phyloP scores from a whole-genome alignment of 345 rosid species.

The Murraya paniculata region DNA sequence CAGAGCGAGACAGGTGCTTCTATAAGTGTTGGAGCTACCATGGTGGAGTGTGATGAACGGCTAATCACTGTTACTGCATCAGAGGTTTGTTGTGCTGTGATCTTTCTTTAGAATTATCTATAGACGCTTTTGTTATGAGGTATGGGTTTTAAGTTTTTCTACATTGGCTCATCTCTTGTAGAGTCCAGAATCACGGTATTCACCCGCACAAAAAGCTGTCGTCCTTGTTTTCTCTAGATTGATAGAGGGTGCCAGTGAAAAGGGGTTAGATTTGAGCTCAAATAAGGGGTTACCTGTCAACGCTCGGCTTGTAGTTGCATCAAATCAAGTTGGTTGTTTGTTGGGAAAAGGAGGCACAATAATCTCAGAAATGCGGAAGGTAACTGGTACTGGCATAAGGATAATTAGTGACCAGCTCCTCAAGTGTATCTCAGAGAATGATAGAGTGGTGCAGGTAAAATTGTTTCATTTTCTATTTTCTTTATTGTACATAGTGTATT shows the following conservation, averaged over 20 bases:
- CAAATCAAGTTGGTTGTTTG: conserved; percentile 80
- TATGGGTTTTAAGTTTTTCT: conserved; percentile 13
- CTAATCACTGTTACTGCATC: conserved; percentile 66
- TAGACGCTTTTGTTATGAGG: background rate
- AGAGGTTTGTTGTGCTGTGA: conserved; percentile 49
- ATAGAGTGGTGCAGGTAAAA: conserved; percentile 83
- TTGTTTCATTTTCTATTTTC: conserved; percentile 7
- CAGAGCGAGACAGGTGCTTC: conserved; percentile 84
- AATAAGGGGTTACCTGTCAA: conserved; percentile 42
- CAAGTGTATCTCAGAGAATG: conserved; percentile 60
- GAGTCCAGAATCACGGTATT: conserved; percentile 57
- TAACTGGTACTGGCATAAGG: conserved; percentile 56
- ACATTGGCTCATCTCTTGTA: conserved; percentile 39
- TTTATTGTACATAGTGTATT: background rate
- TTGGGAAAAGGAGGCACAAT: conserved; percentile 81
- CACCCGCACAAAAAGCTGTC: conserved; percentile 76
- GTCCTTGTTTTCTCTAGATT: conserved; percentile 69
- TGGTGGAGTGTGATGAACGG: conserved; percentile 71
- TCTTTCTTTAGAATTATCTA: conserved; percentile 16
- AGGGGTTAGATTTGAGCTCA: conserved; percentile 45
- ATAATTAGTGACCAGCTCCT: conserved; percentile 59
- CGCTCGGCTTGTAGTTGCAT: conserved; percentile 75
- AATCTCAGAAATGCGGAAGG: conserved; percentile 74
- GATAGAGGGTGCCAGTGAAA: conserved; percentile 56
- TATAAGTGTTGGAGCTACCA: conserved; percentile 60